Conservation (phyloP, 179 eudicot species). For the Actinidia chinensis region DNA sequence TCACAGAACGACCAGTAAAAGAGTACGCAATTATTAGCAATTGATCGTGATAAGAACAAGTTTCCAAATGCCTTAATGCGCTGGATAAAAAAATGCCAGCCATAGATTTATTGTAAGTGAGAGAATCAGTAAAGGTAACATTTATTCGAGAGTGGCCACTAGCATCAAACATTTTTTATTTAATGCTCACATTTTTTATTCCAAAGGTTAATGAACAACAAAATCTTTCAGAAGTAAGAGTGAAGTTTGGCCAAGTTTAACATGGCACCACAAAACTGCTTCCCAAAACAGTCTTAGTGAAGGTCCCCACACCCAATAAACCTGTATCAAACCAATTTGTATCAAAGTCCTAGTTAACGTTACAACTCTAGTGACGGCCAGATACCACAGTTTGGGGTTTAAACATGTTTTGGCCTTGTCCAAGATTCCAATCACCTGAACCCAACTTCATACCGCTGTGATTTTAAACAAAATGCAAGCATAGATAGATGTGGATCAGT, state of each 20-base stretch:
- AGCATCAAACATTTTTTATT: too few species aligned
- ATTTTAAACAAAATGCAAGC: background rate
- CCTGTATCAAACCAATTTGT: background rate
- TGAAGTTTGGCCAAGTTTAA: background rate
- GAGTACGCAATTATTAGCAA: background rate
- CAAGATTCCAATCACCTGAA: too few species aligned
- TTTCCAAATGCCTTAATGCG: conserved; percentile 8
- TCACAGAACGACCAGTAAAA: background rate
- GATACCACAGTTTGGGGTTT: too few species aligned
- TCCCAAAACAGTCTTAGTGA: background rate
- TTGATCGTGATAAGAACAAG: background rate
- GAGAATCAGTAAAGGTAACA: too few species aligned
- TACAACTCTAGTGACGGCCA: too few species aligned
- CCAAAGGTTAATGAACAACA: background rate
- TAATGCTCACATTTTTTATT: background rate
- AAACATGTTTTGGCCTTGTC: too few species aligned
- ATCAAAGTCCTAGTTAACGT: background rate
- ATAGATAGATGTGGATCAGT: background rate
- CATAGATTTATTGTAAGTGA: too few species aligned
- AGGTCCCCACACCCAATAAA: background rate
- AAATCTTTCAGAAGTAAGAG: background rate
- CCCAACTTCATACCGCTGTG: too few species aligned
- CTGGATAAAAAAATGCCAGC: background rate
- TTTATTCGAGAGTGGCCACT: too few species aligned
- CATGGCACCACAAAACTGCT: background rate